phyloP scores from a whole-genome alignment of 129 eudicot genomes.

The Lactuca saligna region DNA sequence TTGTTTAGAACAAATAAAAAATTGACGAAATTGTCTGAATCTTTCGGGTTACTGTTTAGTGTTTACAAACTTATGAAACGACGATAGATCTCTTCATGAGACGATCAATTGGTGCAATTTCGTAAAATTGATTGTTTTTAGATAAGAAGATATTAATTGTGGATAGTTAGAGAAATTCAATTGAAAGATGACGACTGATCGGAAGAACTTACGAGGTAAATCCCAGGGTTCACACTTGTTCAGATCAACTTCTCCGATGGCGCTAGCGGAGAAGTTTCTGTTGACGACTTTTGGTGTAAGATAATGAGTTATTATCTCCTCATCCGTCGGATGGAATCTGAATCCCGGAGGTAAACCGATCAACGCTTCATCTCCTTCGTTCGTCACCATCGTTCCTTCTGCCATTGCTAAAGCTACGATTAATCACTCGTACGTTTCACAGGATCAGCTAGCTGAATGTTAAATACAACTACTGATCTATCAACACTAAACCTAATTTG shows the following conservation, averaged over 20 bases:
- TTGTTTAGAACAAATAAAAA: conserved; percentile 1
- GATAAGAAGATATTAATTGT: background rate
- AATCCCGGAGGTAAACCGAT: conserved; percentile 70
- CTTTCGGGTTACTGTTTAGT: background rate
- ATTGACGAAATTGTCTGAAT: background rate
- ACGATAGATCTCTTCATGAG: background rate
- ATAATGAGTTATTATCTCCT: conserved; percentile 68
- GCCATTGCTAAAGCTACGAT: conserved; percentile 22
- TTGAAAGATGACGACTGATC: background rate
- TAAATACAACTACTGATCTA: background rate
- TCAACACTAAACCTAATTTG: background rate
- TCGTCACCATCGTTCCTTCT: conserved; percentile 35
- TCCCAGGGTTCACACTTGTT: conserved; percentile 89
- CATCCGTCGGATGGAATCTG: conserved; percentile 83
- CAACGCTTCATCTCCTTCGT: conserved; percentile 34
- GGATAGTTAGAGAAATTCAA: background rate
- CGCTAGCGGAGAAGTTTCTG: conserved; percentile 42
- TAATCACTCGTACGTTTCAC: background rate
- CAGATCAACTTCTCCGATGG: conserved; percentile 72
- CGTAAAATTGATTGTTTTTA: background rate
- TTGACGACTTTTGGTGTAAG: conserved; percentile 50
- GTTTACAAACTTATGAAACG: background rate
- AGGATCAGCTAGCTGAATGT: background rate
- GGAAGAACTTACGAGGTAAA: conserved; percentile 55
- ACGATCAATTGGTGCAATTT: conserved; percentile 2